Conservation (phyloP, 805 yeast genomes). For the Starmerella bombi region DNA sequence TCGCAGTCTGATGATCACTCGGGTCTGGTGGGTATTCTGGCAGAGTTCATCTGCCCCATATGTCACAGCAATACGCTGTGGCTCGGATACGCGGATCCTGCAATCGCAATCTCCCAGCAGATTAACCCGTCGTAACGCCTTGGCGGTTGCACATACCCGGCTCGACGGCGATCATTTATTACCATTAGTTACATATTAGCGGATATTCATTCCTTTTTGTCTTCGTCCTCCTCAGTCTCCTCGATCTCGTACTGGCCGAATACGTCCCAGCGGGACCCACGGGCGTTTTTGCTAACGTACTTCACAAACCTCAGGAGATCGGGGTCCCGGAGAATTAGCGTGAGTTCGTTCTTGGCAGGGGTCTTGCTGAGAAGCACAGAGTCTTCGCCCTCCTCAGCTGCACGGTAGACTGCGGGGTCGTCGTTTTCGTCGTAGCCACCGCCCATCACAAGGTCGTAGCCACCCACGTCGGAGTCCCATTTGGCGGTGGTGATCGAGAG, state of each 20-base stretch:
- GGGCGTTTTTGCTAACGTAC: constrained; percentile 76
- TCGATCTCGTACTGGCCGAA: constrained; percentile 65
- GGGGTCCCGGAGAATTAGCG: constrained; percentile 68
- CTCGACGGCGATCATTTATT: no score
- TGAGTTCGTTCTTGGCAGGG: constrained; percentile 72
- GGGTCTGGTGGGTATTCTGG: no score
- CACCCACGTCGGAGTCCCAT: constrained; percentile 80
- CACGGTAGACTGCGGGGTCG: constrained; percentile 75
- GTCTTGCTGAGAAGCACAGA: constrained; percentile 66
- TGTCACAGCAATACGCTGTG: no score
- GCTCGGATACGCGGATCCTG: no score
- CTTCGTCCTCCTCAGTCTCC: constrained; percentile 32
- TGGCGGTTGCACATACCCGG: no score
- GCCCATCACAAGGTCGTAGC: constrained; percentile 80
- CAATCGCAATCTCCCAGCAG: no score
- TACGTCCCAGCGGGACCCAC: constrained; percentile 89
- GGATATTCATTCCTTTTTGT: constrained; percentile 1
- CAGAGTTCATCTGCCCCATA: no score
- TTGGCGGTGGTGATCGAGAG: constrained; percentile 72
- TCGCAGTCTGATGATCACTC: no score
- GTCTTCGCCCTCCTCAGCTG: constrained; percentile 46
- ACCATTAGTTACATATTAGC: no score
- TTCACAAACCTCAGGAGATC: constrained; percentile 83
- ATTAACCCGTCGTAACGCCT: no score
- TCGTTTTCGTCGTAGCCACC: constrained; percentile 33